These are phyloP conservation scores for Suillus subaureus DNA, from an alignment of 768 basidiomycete species.

Conservation along the genomic window DNA sequence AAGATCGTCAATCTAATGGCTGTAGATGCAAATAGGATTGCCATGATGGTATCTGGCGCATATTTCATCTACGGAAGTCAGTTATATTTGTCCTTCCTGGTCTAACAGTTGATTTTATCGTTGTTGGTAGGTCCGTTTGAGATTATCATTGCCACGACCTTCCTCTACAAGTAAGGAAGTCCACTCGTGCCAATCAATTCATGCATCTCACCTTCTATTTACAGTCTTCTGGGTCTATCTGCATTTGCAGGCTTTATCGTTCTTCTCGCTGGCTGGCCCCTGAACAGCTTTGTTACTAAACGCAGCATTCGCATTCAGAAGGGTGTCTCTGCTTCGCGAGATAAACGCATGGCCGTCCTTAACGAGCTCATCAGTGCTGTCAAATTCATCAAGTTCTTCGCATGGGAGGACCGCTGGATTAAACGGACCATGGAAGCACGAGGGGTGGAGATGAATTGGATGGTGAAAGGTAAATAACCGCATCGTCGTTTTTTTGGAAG, in stretches of 20 bases:
- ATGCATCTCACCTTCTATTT: slow-evolving; percentile 5
- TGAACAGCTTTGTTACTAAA: slow-evolving; percentile 43
- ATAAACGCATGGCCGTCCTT: slow-evolving; percentile 46
- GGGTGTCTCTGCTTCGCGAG: slow-evolving; percentile 35
- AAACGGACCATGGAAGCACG: slow-evolving; percentile 48
- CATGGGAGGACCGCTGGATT: slow-evolving; percentile 48
- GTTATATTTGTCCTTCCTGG: slow-evolving; percentile 14
- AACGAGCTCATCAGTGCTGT: slow-evolving; percentile 47
- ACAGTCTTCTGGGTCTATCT: slow-evolving; percentile 62
- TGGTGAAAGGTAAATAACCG: slow-evolving; percentile 6
- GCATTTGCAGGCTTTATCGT: slow-evolving; percentile 69
- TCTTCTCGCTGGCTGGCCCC: slow-evolving; percentile 52
- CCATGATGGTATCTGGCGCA: slow-evolving; percentile 52
- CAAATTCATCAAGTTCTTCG: slow-evolving; percentile 47
- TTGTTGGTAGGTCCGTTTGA: slow-evolving; percentile 65
- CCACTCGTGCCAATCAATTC: neutral
- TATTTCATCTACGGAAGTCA: slow-evolving; percentile 72
- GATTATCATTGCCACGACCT: slow-evolving; percentile 67
- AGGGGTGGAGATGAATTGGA: slow-evolving; percentile 48
- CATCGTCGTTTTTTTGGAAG: neutral
- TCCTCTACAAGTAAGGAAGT: slow-evolving; percentile 69
- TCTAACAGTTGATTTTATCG: neutral
- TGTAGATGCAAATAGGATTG: slow-evolving; percentile 67
- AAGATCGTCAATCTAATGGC: slow-evolving; percentile 93
- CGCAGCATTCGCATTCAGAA: slow-evolving; percentile 41